A percentile compares a stretch with the other conserved stretches of the same genome.
Evolutionary conservation across 257 asterid species (phyloP).

Genomic region (Dorcoceras hygrometricum): DNA sequence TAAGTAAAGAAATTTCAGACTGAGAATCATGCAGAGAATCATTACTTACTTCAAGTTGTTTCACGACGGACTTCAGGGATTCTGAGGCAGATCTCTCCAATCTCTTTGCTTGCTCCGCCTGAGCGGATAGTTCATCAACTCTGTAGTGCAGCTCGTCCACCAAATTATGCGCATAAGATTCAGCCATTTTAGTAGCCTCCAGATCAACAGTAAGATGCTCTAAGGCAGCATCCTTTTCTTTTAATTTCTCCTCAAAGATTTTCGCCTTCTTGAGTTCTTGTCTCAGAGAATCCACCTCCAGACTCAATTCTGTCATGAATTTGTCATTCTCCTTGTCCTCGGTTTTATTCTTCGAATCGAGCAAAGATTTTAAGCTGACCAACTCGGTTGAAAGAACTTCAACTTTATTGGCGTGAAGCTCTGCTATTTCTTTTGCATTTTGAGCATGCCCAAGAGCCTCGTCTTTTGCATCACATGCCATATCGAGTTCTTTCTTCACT

Average conservation of each 20-base stretch:
- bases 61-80: constrained; percentile 74
- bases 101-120: constrained; percentile 69
- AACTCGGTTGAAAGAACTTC: constrained; percentile 74
- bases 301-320: constrained; percentile 51
- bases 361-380: constrained; percentile 57
- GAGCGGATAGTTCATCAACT: constrained; percentile 55
- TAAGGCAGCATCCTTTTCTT: constrained; percentile 59
- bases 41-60: constrained; percentile 78
- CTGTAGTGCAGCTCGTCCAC: constrained; percentile 71
- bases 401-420: constrained; percentile 61
- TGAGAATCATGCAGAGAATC: constrained; percentile 71
- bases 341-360: constrained; percentile 49
- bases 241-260: constrained; percentile 45
- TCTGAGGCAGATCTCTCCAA: constrained; percentile 85
- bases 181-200: constrained; percentile 88
- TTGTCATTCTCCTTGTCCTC: constrained; percentile 58
- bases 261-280: constrained; percentile 59
- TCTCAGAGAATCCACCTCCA: constrained; percentile 59
- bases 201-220: constrained; percentile 83
- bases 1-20: constrained; percentile 62
- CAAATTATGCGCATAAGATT: constrained; percentile 61
- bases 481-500: constrained; percentile 62
- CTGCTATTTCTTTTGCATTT: constrained; percentile 72
- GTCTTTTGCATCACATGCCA: constrained; percentile 64
- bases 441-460: constrained; percentile 80